These are phyloP conservation scores for Tremellales sp. DNA, from an alignment of 1,284 basidiomycete genomes.

Conservation along the genomic window DNA sequence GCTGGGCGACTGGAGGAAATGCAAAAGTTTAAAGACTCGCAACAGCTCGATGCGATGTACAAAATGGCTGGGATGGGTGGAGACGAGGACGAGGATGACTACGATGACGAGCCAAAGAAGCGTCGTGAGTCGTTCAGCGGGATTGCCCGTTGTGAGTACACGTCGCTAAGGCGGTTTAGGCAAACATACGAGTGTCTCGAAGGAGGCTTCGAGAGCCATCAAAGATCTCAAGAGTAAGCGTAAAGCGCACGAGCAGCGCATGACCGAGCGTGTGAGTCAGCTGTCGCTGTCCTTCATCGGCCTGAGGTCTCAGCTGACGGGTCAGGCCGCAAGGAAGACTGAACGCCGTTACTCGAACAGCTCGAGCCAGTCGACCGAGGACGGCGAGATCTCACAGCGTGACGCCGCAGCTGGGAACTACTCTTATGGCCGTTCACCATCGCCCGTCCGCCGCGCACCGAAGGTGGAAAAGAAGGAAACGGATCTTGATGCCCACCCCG, in stretches of 20 bases:
- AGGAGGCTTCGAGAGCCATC: constrained; percentile 73
- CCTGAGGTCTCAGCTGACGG: not conserved
- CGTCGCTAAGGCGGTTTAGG: constrained; percentile 56
- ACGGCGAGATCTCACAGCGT: constrained; percentile 69
- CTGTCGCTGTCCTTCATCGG: not conserved
- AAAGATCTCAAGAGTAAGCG: constrained; percentile 77
- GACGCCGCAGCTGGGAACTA: no score
- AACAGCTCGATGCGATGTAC: constrained; percentile 69
- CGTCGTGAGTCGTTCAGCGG: constrained; percentile 55
- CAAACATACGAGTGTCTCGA: constrained; percentile 69
- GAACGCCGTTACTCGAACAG: constrained; percentile 19
- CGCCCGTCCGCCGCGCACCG: constrained; percentile 53
- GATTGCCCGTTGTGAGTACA: no score
- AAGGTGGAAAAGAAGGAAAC: constrained; percentile 58
- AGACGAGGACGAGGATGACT: constrained; percentile 29
- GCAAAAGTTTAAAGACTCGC: constrained; percentile 68
- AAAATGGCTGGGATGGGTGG: constrained; percentile 52
- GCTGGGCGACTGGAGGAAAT: constrained; percentile 74
- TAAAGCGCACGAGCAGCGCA: constrained; percentile 55
- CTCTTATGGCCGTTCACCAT: constrained; percentile 47
- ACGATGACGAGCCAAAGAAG: constrained; percentile 48
- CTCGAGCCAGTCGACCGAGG: constrained; percentile 38
- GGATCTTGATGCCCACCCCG: constrained; percentile 61
- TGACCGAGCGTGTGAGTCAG: constrained; percentile 23
- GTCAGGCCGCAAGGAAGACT: constrained; percentile 57